Percentiles rank a stretch among this genome's conserved stretches.
Evolutionary conservation across 192 early-diverging fungal genomes (phyloP).

Genomic region (Ramicandelaber brevisporus): DNA sequence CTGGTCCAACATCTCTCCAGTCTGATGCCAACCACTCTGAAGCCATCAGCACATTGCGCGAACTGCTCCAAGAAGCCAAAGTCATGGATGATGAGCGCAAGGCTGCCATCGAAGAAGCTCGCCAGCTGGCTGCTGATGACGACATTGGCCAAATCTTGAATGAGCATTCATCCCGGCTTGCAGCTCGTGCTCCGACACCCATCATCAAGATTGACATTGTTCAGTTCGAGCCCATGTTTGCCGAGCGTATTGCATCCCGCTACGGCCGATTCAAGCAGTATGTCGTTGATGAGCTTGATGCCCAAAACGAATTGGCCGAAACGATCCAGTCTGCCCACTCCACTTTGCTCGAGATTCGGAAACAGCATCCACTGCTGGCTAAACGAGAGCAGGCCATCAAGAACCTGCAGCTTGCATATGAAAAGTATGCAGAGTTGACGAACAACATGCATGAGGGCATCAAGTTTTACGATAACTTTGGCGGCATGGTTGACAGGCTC

Average conservation of each 20-base stretch:
- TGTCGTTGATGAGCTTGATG: constrained; percentile 26
- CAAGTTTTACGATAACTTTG: constrained; percentile 44
- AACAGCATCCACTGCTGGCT: constrained; percentile 24
- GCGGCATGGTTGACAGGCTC: constrained; percentile 29
- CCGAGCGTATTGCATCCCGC: constrained; percentile 32
- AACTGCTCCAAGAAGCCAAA: constrained; percentile 23
- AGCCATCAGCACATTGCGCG: constrained; percentile 28
- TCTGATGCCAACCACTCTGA: constrained; percentile 32
- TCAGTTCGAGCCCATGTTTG: constrained; percentile 53
- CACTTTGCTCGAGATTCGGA: constrained; percentile 32
- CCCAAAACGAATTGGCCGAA: constrained; percentile 31
- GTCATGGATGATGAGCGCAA: constrained; percentile 26
- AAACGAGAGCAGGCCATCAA: constrained; percentile 50
- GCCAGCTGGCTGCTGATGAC: constrained; percentile 37
- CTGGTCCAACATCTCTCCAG: constrained; percentile 18
- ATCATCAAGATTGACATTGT: constrained; percentile 43
- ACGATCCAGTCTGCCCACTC: constrained; percentile 33
- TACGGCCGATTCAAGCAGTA: constrained; percentile 36
- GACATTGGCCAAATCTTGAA: constrained; percentile 48
- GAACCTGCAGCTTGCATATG: constrained; percentile 48
- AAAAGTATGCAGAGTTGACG: constrained; percentile 43
- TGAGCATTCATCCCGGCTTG: constrained; percentile 34
- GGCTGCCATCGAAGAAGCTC: constrained; percentile 36
- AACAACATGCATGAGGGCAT: constrained; percentile 50
- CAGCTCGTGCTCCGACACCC: constrained; percentile 22